Evolutionary conservation across 768 basidiomycete genomes (phyloP).

Genomic region (Saitozyma podzolica): DNA sequence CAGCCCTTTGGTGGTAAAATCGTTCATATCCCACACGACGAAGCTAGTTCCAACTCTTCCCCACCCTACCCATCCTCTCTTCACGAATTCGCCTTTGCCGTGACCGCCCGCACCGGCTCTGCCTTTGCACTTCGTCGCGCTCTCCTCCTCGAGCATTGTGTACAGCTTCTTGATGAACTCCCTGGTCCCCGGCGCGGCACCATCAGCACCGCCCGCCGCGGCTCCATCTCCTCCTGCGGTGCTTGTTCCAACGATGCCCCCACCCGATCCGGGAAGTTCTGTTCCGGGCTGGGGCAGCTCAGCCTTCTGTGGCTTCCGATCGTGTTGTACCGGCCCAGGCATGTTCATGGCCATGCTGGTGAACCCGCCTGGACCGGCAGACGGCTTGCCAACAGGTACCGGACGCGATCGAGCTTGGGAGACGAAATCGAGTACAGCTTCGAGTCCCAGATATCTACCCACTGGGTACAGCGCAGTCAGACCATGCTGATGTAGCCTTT

Average conservation of each 20-base stretch:
- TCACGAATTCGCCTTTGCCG: too few relatives aligned
- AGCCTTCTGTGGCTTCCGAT: too few relatives aligned
- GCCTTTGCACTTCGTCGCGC: slow-evolving; percentile 28
- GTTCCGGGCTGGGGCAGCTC: too few relatives aligned
- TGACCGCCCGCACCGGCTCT: slow-evolving; percentile 18
- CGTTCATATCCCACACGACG: slow-evolving; percentile 51
- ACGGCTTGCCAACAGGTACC: neutral
- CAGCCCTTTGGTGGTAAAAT: slow-evolving; percentile 47
- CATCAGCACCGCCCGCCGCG: too few relatives aligned
- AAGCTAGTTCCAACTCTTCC: slow-evolving; percentile 43
- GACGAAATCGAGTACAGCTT: too few relatives aligned
- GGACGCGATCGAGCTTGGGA: neutral
- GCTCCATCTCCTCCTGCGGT: too few relatives aligned
- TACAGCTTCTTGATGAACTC: slow-evolving; percentile 51
- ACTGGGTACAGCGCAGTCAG: too few relatives aligned
- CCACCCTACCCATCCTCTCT: slow-evolving; percentile 41
- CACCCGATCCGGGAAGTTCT: too few relatives aligned
- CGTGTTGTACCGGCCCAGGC: too few relatives aligned
- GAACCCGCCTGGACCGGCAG: slow-evolving; percentile 10
- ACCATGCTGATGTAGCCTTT: too few relatives aligned
- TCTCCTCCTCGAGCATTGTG: slow-evolving; percentile 47
- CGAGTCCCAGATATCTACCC: too few relatives aligned
- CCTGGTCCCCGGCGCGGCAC: slow-evolving; percentile 22
- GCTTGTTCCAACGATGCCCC: neutral
- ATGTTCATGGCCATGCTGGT: slow-evolving; percentile 11